Conservation (phyloP, 495 filamentous ascomycete species). For the Penicillium robsamsonii region DNA sequence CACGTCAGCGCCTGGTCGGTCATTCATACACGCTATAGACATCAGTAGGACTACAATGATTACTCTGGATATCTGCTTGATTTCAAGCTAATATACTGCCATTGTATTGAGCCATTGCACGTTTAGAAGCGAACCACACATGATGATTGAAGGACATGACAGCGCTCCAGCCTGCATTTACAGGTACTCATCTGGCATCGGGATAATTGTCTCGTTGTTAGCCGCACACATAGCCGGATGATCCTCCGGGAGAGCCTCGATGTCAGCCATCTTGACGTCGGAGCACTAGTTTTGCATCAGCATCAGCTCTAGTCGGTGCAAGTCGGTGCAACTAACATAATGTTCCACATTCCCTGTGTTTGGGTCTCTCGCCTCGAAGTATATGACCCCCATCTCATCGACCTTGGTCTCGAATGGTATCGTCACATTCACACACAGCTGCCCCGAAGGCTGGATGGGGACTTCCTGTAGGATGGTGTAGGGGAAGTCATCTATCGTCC, state of each 20-base stretch:
- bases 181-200: slow-evolving; percentile 2
- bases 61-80: not conserved
- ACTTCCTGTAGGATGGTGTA: not conserved
- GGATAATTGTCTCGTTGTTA: slow-evolving; percentile 3
- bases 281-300: slow-evolving; percentile 1
- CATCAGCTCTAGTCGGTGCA: not conserved
- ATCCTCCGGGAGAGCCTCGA: not conserved
- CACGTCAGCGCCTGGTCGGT: not conserved
- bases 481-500: slow-evolving; percentile 1
- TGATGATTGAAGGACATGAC: slow-evolving; percentile 1
- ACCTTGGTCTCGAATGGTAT: not conserved
- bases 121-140: not conserved
- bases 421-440: slow-evolving; percentile 5
- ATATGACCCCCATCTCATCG: slow-evolving; percentile 2
- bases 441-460: slow-evolving; percentile 2
- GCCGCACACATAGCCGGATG: slow-evolving; percentile 4
- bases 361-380: not conserved
- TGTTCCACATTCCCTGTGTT: not conserved
- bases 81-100: not conserved
- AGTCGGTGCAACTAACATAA: not conserved
- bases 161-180: not conserved
- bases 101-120: not conserved
- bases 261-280: slow-evolving; percentile 1
- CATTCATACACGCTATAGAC: slow-evolving; percentile 1
- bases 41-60: not conserved